Evolutionary conservation across 768 basidiomycete species (phyloP).

Genomic region (Boletus rubroflammeus): DNA sequence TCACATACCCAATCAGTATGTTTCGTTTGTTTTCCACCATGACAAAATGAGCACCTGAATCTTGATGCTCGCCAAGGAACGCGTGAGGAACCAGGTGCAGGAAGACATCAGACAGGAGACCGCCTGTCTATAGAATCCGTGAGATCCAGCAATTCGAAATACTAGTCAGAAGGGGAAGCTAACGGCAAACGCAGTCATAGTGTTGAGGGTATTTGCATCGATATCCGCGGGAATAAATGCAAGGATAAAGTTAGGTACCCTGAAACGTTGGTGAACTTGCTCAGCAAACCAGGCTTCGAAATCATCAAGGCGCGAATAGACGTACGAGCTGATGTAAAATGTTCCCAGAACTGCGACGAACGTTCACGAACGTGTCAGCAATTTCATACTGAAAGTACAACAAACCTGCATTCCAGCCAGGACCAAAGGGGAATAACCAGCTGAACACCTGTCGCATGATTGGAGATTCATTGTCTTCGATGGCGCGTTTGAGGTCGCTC

Average conservation of each 20-base stretch:
- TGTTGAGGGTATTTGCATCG: slow-evolving; percentile 79
- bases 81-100: slow-evolving; percentile 88
- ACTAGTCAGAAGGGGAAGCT: slow-evolving; percentile 27
- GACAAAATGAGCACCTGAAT: slow-evolving; percentile 66
- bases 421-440: slow-evolving; percentile 85
- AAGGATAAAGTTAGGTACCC: slow-evolving; percentile 91
- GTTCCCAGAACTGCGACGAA: slow-evolving; percentile 66
- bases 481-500: slow-evolving; percentile 52
- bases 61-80: slow-evolving; percentile 86
- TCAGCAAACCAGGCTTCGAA: slow-evolving; percentile 21
- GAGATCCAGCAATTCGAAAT: slow-evolving; percentile 16
- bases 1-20: slow-evolving; percentile 76
- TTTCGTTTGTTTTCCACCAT: slow-evolving; percentile 91
- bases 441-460: slow-evolving; percentile 77
- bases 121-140: slow-evolving; percentile 61
- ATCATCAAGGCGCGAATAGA: slow-evolving; percentile 20
- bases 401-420: slow-evolving; percentile 77
- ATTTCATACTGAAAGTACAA: slow-evolving; percentile 4
- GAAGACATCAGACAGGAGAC: slow-evolving; percentile 89
- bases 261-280: slow-evolving; percentile 33
- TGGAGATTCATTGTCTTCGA: slow-evolving; percentile 66
- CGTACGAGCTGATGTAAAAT: slow-evolving; percentile 95
- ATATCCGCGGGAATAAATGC: slow-evolving; percentile 91
- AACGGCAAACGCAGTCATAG: slow-evolving; percentile 92
- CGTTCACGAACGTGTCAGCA: slow-evolving; percentile 21